phyloP scores from a whole-genome alignment of 2,329 filamentous ascomycete species.

The Stemphylium lycopersici region DNA sequence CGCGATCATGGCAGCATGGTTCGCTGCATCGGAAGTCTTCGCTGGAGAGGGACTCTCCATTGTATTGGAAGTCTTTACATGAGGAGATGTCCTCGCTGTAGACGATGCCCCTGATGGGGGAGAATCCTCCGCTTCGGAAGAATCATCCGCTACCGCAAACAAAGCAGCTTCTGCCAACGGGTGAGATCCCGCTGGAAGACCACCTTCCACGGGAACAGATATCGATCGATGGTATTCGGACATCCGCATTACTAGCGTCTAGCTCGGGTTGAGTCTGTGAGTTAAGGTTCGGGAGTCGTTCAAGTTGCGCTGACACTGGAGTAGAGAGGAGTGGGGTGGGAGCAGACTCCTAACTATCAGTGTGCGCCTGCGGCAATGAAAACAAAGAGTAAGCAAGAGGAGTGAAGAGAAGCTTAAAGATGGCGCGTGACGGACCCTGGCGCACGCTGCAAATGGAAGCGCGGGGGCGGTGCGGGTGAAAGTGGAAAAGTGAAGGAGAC shows the following conservation, averaged over 20 bases:
- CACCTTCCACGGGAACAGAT: neutral
- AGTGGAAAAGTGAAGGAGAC: neutral
- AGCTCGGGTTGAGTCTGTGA: neutral
- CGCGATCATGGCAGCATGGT: neutral
- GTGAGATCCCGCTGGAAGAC: neutral
- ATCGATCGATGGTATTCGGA: neutral
- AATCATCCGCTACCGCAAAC: too few relatives aligned
- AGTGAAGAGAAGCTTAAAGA: neutral
- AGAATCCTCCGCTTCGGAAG: too few relatives aligned
- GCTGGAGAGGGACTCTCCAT: too few relatives aligned
- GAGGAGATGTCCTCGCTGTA: too few relatives aligned
- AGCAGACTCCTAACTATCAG: neutral
- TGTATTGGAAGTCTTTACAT: too few relatives aligned
- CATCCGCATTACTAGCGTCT: neutral
- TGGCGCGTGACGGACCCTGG: neutral
- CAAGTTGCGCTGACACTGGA: neutral
- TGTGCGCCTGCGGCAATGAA: neutral
- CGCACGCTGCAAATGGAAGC: neutral
- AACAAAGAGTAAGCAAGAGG: neutral
- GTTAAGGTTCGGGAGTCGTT: neutral
- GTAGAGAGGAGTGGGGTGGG: neutral
- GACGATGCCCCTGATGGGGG: too few relatives aligned
- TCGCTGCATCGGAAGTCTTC: too few relatives aligned
- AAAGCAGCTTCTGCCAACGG: too few relatives aligned
- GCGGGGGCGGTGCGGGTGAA: neutral